phyloP scores from a whole-genome alignment of 257 asterid species.

The Gentiana macrophylla region DNA sequence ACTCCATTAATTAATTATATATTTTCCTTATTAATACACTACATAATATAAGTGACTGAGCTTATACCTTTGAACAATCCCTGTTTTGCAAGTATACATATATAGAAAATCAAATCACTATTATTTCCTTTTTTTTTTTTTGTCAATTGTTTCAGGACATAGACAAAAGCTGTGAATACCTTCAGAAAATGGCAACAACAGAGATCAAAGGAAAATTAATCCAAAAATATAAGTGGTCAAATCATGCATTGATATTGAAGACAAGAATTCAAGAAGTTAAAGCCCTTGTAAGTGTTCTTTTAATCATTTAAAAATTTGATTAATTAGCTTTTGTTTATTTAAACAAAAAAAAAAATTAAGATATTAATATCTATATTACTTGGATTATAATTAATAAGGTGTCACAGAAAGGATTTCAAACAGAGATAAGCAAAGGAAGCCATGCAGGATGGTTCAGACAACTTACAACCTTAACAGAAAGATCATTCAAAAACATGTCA shows the following conservation, averaged over 20 bases:
- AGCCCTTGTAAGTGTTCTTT: conserved; percentile 30
- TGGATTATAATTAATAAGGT: background rate
- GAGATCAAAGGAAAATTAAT: conserved; percentile 61
- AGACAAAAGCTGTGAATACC: conserved; percentile 15
- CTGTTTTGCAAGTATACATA: too few species aligned
- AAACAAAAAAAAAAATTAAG: background rate
- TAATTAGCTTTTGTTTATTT: background rate
- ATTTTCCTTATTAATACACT: too few species aligned
- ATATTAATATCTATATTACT: too few species aligned
- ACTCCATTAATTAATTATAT: too few species aligned
- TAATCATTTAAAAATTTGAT: background rate
- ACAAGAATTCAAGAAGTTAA: conserved; percentile 36
- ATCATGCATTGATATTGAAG: conserved; percentile 21
- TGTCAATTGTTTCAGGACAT: conserved; percentile 20
- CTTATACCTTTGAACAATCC: too few species aligned
- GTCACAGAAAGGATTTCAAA: conserved; percentile 33
- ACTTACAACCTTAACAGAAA: conserved; percentile 45
- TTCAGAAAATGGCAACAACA: conserved; percentile 31
- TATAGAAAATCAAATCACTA: too few species aligned
- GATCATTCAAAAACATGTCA: conserved; percentile 70
- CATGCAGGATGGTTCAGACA: conserved; percentile 59
- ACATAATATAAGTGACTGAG: too few species aligned
- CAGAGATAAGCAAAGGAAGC: conserved; percentile 39
- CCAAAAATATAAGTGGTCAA: conserved; percentile 49
- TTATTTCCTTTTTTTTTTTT: background rate